Percentiles rank a stretch among this genome's conserved stretches.
phyloP scores from a whole-genome alignment of 257 asterid species.

The Rauvolfia tetraphylla region DNA sequence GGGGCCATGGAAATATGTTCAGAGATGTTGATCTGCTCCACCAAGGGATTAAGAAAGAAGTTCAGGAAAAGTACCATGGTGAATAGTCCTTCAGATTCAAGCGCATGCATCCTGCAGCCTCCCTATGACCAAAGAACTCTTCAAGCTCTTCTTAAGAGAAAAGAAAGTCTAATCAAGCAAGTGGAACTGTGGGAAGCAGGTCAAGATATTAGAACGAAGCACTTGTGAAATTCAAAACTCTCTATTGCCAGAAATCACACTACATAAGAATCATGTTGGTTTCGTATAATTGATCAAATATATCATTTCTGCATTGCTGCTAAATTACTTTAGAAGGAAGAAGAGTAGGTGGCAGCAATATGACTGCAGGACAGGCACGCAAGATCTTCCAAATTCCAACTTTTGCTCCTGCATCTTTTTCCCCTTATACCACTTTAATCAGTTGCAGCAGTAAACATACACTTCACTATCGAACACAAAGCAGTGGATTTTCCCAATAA shows the following conservation, averaged over 20 bases:
- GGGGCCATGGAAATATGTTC: slow-evolving; percentile 65
- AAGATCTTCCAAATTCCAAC: not conserved
- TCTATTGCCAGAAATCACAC: not conserved
- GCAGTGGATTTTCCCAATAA: not conserved
- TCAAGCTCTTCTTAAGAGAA: slow-evolving; percentile 33
- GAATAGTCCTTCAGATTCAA: slow-evolving; percentile 37
- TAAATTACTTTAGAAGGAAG: not conserved
- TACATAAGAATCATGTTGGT: not conserved
- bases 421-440: not conserved
- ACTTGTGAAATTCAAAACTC: not conserved
- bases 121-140: slow-evolving; percentile 30
- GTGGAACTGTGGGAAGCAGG: slow-evolving; percentile 36
- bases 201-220: slow-evolving; percentile 10
- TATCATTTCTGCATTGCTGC: not conserved
- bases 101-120: slow-evolving; percentile 54
- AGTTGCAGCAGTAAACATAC: not conserved
- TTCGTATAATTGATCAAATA: slow-evolving; percentile 1
- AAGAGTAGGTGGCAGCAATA: not conserved
- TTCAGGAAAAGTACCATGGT: slow-evolving; percentile 53
- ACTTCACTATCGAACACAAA: not conserved
- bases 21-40: slow-evolving; percentile 55
- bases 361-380: not conserved
- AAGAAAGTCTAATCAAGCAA: slow-evolving; percentile 38
- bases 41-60: slow-evolving; percentile 53
- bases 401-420: not conserved